A percentile compares a stretch with the other conserved stretches of the same genome.
These are phyloP conservation scores for Ascochyta pisi DNA, from an alignment of 2,329 filamentous ascomycete genomes.

Conservation along the genomic window DNA sequence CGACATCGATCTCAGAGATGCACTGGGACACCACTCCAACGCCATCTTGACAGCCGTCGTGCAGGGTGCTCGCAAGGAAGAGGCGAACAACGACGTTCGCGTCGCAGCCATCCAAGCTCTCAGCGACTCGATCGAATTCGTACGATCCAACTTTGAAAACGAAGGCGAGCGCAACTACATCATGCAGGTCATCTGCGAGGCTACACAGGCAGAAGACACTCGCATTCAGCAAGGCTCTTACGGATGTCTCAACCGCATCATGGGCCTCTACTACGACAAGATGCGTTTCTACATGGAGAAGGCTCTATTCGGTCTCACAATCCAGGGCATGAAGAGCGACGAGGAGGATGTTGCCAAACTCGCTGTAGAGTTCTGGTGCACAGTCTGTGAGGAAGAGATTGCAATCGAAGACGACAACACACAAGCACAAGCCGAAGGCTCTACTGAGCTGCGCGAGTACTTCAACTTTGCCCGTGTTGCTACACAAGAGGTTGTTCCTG, in stretches of 20 bases:
- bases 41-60: conserved; percentile 97
- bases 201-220: conserved; percentile 89
- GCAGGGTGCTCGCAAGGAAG: conserved; percentile 95
- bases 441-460: conserved; percentile 85
- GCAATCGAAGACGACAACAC: conserved; percentile 97
- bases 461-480: conserved; percentile 96
- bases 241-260: conserved; percentile 97
- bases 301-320: conserved; percentile 94
- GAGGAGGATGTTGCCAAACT: conserved; percentile 98
- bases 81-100: conserved; percentile 88
- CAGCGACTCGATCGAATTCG: conserved; percentile 95
- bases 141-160: conserved; percentile 97
- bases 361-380: conserved; percentile 99
- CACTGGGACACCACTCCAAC: conserved; percentile 85
- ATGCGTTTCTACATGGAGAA: conserved; percentile 99
- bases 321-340: conserved; percentile 97
- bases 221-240: conserved; percentile 96
- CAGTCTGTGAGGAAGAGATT: conserved; percentile 99
- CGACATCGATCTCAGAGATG: conserved; percentile 84
- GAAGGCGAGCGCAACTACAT: conserved; percentile 99
- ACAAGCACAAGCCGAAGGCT: conserved; percentile 73
- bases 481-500: conserved; percentile 91
- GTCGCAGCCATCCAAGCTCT: conserved; percentile 92
- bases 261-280: conserved; percentile 98
- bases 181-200: conserved; percentile 99